Conservation (phyloP, 768 basidiomycete species). For the Lanmaoa rubissima region DNA sequence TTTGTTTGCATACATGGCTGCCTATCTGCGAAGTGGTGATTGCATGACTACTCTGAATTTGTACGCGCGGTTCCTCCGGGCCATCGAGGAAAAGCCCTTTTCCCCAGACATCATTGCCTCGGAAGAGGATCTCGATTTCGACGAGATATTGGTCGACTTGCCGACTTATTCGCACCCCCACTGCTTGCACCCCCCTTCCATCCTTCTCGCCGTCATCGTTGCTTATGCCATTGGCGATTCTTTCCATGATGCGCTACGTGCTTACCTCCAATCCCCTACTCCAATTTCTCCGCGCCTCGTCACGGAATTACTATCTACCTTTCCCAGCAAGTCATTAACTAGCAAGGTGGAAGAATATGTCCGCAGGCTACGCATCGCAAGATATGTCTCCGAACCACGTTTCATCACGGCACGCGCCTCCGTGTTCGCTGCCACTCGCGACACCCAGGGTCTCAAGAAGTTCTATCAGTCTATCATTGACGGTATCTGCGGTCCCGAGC, state of each 20-base stretch:
- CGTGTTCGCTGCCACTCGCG: conserved; percentile 40
- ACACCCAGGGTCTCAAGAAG: conserved; percentile 36
- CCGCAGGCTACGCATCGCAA: conserved; percentile 48
- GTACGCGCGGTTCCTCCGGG: conserved; percentile 39
- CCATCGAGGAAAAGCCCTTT: conserved; percentile 18
- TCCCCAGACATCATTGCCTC: conserved; percentile 11
- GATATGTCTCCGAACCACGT: conserved; percentile 48
- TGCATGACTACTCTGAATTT: conserved; percentile 43
- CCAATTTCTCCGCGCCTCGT: conserved; percentile 37
- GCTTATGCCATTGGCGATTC: conserved; percentile 59
- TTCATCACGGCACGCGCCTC: conserved; percentile 50
- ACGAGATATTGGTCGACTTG: conserved; percentile 26
- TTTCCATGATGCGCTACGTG: conserved; percentile 55
- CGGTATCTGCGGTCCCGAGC: conserved; percentile 48
- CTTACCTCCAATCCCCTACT: conserved; percentile 39
- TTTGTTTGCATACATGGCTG: conserved; percentile 49
- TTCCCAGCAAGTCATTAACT: conserved; percentile 38
- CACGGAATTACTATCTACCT: conserved; percentile 38
- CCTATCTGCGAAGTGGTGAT: conserved; percentile 42
- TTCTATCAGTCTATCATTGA: conserved; percentile 52
- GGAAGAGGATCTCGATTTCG: conserved; percentile 21
- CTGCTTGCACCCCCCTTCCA: conserved; percentile 23
- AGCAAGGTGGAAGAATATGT: conserved; percentile 45
- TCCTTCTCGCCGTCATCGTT: conserved; percentile 53
- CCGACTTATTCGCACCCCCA: conserved; percentile 16